Conservation (phyloP, 768 basidiomycete species). For the Suillus spraguei region DNA sequence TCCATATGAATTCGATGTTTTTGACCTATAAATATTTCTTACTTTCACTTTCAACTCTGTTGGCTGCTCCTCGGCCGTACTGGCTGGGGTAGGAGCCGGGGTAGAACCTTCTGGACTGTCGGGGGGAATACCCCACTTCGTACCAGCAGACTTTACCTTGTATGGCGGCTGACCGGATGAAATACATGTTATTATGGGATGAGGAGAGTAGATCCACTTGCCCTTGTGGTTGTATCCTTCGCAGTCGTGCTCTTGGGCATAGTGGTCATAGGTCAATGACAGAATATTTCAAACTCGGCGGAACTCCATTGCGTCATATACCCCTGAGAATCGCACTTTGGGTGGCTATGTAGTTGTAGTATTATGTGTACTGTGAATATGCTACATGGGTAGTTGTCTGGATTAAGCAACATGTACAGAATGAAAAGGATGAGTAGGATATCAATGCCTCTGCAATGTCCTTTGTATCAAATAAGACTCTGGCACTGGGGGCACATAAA, state of each 20-base stretch:
- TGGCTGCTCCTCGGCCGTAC: neutral
- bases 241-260: too few species aligned
- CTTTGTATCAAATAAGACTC: constrained; percentile 40
- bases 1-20: neutral
- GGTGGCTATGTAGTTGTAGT: neutral
- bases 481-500: constrained; percentile 47
- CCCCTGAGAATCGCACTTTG: neutral
- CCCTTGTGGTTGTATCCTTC: neutral
- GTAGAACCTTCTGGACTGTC: neutral
- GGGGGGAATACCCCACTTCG: constrained; percentile 1
- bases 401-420: neutral
- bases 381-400: constrained; percentile 1
- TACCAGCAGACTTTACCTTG: constrained; percentile 6
- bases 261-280: neutral
- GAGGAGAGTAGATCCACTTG: neutral
- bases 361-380: too few species aligned
- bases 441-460: neutral
- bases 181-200: neutral
- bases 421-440: neutral
- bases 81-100: too few species aligned
- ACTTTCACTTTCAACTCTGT: neutral
- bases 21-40: neutral
- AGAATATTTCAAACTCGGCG: neutral
- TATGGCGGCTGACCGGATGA: constrained; percentile 5
- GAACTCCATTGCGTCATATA: neutral